phyloP scores from a whole-genome alignment of 2,329 filamentous ascomycete species.

The Scedosporium aurantiacum region DNA sequence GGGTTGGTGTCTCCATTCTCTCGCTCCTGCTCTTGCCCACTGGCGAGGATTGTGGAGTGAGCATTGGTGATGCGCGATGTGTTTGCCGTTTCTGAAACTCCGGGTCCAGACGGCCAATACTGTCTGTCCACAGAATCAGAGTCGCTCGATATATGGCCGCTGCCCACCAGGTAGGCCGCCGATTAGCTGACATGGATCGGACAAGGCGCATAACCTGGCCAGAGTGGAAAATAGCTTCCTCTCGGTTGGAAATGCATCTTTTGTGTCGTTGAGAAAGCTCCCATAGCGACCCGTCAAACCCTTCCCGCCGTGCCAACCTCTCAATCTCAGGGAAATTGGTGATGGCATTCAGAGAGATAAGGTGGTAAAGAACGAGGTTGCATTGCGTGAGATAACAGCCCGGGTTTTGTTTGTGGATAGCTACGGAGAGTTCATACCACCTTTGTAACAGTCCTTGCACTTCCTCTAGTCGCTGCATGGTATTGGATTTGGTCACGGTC shows the following conservation, averaged over 20 bases:
- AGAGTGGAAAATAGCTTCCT: conserved; percentile 55
- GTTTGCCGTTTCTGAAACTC: conserved; percentile 20
- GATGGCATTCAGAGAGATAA: conserved; percentile 58
- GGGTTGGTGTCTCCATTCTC: conserved; percentile 6
- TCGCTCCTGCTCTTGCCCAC: conserved; percentile 6
- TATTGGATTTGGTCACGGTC: conserved; percentile 47
- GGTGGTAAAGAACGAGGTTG: conserved; percentile 58
- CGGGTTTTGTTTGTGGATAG: conserved; percentile 42
- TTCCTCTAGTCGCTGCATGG: conserved; percentile 50
- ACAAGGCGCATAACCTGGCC: conserved; percentile 56
- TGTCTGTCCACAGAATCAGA: conserved; percentile 52
- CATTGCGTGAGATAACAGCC: conserved; percentile 49
- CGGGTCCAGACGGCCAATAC: conserved; percentile 23
- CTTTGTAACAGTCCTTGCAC: conserved; percentile 52
- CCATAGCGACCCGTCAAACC: conserved; percentile 43
- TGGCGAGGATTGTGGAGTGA: conserved; percentile 5
- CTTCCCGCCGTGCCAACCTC: conserved; percentile 50
- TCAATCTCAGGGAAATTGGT: conserved; percentile 60
- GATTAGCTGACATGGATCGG: conserved; percentile 45
- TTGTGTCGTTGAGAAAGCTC: conserved; percentile 45
- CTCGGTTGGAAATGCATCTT: conserved; percentile 50
- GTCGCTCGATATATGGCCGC: conserved; percentile 57
- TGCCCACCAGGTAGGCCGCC: conserved; percentile 61
- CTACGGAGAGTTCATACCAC: conserved; percentile 56
- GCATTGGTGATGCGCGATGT: conserved; percentile 8